Conservation (phyloP, 306 rosid species). For the Sechiopsis laciniata region DNA sequence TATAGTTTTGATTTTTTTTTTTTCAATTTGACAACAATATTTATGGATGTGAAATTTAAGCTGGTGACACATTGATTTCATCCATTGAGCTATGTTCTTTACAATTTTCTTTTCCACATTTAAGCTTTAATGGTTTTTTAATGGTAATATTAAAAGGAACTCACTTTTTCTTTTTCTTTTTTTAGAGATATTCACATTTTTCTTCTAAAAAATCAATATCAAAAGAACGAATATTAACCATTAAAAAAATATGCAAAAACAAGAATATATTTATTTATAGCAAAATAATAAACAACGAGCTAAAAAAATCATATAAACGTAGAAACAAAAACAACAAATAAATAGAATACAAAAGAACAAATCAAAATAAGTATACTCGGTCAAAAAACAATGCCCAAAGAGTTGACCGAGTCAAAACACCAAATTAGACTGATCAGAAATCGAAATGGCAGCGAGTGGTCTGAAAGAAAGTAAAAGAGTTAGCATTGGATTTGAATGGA, state of each 20-base stretch:
- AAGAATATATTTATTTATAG: neutral
- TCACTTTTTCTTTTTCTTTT: too few relatives aligned
- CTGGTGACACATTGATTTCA: too few relatives aligned
- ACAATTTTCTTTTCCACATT: too few relatives aligned
- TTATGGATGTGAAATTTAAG: too few relatives aligned
- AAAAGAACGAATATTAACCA: neutral
- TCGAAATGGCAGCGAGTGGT: conserved; percentile 48
- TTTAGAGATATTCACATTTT: too few relatives aligned
- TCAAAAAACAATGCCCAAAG: neutral
- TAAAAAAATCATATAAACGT: neutral
- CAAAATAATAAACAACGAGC: neutral
- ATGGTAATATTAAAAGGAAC: too few relatives aligned
- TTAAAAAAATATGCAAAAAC: neutral
- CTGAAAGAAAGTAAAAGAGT: conserved; percentile 25
- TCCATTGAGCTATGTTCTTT: too few relatives aligned
- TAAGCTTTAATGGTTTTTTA: too few relatives aligned
- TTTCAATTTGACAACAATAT: too few relatives aligned
- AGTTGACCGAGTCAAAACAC: conserved; percentile 2
- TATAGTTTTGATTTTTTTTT: too few relatives aligned
- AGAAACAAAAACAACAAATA: neutral
- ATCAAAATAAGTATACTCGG: neutral
- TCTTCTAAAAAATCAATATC: too few relatives aligned
- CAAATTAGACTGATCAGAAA: conserved; percentile 27
- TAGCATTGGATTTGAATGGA: conserved; percentile 37
- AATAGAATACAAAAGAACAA: neutral